A percentile compares a stretch with the other conserved stretches of the same genome.
Evolutionary conservation across 352 stramenopile genomes (phyloP).

Genomic region (Elongisporangium prolatum): DNA sequence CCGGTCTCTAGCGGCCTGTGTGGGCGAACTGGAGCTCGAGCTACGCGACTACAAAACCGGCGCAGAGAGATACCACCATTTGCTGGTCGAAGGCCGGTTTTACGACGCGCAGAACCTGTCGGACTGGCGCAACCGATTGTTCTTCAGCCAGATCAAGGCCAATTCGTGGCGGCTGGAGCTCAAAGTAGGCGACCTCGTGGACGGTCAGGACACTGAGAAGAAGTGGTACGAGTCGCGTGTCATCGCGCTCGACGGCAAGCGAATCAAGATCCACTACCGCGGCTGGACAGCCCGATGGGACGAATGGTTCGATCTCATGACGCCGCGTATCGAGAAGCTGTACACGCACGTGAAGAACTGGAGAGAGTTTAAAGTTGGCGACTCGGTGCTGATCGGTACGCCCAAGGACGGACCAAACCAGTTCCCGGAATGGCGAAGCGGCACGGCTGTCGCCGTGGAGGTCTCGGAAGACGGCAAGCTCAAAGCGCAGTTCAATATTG

Average conservation of each 20-base stretch:
- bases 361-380: conserved; percentile 52
- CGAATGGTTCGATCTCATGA: conserved; percentile 92
- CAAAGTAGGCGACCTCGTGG: conserved; percentile 48
- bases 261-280: conserved; percentile 94
- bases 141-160: conserved; percentile 57
- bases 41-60: conserved; percentile 45
- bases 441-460: conserved; percentile 27
- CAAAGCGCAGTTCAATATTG: conserved; percentile 40
- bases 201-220: conserved; percentile 68
- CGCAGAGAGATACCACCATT: conserved; percentile 52
- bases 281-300: conserved; percentile 97
- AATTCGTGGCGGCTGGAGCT: conserved; percentile 63
- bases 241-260: conserved; percentile 24
- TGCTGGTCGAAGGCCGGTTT: conserved; percentile 57
- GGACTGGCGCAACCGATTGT: conserved; percentile 52
- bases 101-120: conserved; percentile 2
- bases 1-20: conserved; percentile 4
- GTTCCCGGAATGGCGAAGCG: conserved; percentile 64
- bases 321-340: conserved; percentile 86
- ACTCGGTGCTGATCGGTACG: conserved; percentile 45
- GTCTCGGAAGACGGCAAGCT: conserved; percentile 16
- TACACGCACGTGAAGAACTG: conserved; percentile 80
- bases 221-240: conserved; percentile 82
- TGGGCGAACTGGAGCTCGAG: conserved; percentile 55
- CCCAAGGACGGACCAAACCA: conserved; percentile 9